Base-by-base conservation (phyloP, 306 rosid species). In the Quillaja saponaria region DNA sequence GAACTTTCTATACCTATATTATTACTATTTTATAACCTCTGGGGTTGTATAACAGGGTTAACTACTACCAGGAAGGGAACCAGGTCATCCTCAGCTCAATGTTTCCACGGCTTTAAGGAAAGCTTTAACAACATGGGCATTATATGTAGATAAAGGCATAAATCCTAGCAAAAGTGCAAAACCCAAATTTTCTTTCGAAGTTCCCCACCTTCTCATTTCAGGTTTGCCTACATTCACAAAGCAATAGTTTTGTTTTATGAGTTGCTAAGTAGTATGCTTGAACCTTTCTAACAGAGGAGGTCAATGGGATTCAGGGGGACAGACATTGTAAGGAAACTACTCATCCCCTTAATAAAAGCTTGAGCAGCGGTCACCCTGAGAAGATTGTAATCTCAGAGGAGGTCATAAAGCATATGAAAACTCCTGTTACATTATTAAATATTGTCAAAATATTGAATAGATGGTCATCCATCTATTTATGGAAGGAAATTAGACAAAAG, bases 121-220 rank as follows among this genome's bases (percentile, higher is more conserved):
- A 84, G 81, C 98, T 74, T 14, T 88, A 74, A 81, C 17, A 45
- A 88, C 96, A 18, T 88, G 98, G 98, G 75, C 85, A 18, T 71
- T 90, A 40, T 92, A 96, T 96, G 94, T 82, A 20, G 96, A 92
- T 57, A 86, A 34, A 69, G 79, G 34, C 80, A 68, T 86, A 63
- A 70, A 88, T 76, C 75, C 71, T 5, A 74, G 76, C 55, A 92
- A 74, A 76, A 84, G 95, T 53, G 76, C 55, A 92, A 74, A 76
- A 84, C 96, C 56, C 76, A 20, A 71, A 85, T 92, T 65, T 81
- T 84, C 87, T 92, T 88, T 76, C 87, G 98, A 66, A 92, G 80
- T 68, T 78, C 95, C 6, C 82, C 95, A 20, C 96, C 99, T 8
- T 77, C 99, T 61, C 96, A 92, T 92, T 92, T 88, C 95, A 89